phyloP scores from a whole-genome alignment of 2,329 filamentous ascomycete species.

The Aschersonia sp. region DNA sequence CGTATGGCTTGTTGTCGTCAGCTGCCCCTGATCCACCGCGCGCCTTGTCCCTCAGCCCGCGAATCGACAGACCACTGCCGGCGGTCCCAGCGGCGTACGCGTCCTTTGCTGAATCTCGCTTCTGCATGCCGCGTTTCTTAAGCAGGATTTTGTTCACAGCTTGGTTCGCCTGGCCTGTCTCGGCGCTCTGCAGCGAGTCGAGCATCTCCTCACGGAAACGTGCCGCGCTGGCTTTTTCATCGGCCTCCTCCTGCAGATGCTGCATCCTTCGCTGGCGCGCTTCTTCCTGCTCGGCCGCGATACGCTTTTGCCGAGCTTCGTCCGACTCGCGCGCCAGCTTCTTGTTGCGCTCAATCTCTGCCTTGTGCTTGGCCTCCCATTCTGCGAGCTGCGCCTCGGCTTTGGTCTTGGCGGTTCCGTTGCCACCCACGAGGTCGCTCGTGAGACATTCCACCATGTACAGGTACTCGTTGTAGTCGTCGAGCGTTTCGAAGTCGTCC shows the following conservation, averaged over 20 bases:
- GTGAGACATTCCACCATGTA: conserved; percentile 84
- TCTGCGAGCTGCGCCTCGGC: conserved; percentile 30
- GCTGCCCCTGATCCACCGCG: conserved; percentile 11
- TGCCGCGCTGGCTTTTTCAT: conserved; percentile 49
- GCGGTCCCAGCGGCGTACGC: conserved; percentile 14
- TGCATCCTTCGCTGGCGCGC: conserved; percentile 43
- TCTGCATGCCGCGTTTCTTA: conserved; percentile 53
- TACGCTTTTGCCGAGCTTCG: conserved; percentile 33
- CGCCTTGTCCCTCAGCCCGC: conserved; percentile 57
- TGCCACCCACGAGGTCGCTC: conserved; percentile 68
- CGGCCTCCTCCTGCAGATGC: conserved; percentile 52
- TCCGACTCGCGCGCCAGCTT: conserved; percentile 39
- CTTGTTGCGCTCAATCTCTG: conserved; percentile 49
- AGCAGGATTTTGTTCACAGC: conserved; percentile 48
- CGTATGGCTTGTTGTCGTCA: conserved; percentile 58
- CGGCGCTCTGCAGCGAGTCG: conserved; percentile 49
- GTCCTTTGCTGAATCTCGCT: conserved; percentile 20
- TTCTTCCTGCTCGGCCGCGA: conserved; percentile 53
- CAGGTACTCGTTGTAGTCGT: conserved; percentile 85
- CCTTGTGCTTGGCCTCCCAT: conserved; percentile 62
- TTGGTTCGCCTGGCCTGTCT: conserved; percentile 42
- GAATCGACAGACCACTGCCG: conserved; percentile 43
- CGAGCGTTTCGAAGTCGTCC: conserved; percentile 77
- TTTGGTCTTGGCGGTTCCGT: conserved; percentile 42
- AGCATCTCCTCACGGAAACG: conserved; percentile 56